Evolutionary conservation across 345 rosid species (phyloP), one percentile per base, ranked within the genome.

Genomic region (Geranium brycei): DNA sequence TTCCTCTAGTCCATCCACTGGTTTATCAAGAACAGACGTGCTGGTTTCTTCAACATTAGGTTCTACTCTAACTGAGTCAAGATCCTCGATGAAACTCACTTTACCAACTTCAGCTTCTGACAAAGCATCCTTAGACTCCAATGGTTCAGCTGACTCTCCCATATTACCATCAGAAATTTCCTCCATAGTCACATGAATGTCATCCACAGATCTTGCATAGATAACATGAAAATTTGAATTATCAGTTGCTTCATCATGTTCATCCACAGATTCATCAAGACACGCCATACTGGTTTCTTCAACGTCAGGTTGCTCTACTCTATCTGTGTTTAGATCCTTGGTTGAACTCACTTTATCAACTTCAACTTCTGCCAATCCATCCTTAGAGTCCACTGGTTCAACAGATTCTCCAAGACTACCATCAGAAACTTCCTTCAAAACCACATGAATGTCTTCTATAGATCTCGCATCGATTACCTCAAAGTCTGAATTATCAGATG

Each of bases 401-500:
- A 63, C 63, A 47, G 35, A 4, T 76, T 81, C 59, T 35, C 30
- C 59, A 15, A 16, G 53, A 62, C 59, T 59, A 18, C 63, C 69
- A 58, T 69, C 67, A 3, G 75, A 65, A 57, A 65, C 73, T 73
- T 74, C 78, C 71, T 71, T 69, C 65, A 76, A 62, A 51, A 60
- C 77, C 13, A 23, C 58, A 62, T 63, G 64, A 65, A 77, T 64
- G 67, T 82, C 82, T 51, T 80, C 87, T 41, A 68, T 41, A 51
- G 81, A 81, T 23, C 69, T 78, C 59, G 79, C 83, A 66, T 82
- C 85, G 15, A 76, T 75, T 58, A 72, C 71, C 58, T 64, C 74
- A 62, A 81, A 62, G 17, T 69, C 73, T 62, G 78, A 67, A 17
- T 23, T 23, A 23, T 23, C 28, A 23, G 28, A 23, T 23, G 28